These are phyloP conservation scores for Filosporella fistucella DNA, from an alignment of 495 filamentous ascomycete species.

Conservation along the genomic window DNA sequence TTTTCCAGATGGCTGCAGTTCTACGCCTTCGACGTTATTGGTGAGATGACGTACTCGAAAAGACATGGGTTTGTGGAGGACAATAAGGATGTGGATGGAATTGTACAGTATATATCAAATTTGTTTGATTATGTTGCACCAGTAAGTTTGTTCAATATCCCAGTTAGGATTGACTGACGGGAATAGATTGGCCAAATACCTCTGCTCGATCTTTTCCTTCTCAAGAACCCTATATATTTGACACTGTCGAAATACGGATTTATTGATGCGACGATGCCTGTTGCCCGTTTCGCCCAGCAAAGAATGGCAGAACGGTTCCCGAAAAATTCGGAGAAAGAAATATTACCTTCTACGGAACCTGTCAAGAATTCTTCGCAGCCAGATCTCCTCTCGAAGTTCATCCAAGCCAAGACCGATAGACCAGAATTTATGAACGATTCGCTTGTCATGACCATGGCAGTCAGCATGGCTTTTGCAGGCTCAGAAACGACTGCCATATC, in stretches of 20 bases:
- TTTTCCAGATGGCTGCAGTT: conserved; percentile 73
- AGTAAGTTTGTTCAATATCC: conserved; percentile 32
- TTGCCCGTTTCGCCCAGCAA: conserved; percentile 54
- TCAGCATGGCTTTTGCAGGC: conserved; percentile 61
- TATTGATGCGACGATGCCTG: conserved; percentile 54
- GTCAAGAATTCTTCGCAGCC: conserved; percentile 34
- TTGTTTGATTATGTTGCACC: conserved; percentile 57
- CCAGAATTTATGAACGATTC: conserved; percentile 64
- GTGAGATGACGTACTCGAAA: conserved; percentile 61
- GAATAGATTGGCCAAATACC: conserved; percentile 57
- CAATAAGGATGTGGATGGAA: conserved; percentile 60
- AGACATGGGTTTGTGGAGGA: conserved; percentile 59
- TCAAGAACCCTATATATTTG: conserved; percentile 57
- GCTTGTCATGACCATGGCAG: conserved; percentile 60
- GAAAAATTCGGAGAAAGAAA: conserved; percentile 23
- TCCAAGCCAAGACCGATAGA: conserved; percentile 49
- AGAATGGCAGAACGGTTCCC: conserved; percentile 49
- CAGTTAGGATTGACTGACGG: conserved; percentile 14
- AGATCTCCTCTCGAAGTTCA: conserved; percentile 58
- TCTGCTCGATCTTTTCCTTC: conserved; percentile 52
- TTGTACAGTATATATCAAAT: conserved; percentile 48
- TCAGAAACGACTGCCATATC: conserved; percentile 62
- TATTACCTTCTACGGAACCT: conserved; percentile 25
- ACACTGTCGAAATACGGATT: conserved; percentile 41
- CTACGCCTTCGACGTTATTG: conserved; percentile 76